These are phyloP conservation scores for Chamaenerion angustifolium DNA, from an alignment of 345 rosid species.

Conservation along the genomic window DNA sequence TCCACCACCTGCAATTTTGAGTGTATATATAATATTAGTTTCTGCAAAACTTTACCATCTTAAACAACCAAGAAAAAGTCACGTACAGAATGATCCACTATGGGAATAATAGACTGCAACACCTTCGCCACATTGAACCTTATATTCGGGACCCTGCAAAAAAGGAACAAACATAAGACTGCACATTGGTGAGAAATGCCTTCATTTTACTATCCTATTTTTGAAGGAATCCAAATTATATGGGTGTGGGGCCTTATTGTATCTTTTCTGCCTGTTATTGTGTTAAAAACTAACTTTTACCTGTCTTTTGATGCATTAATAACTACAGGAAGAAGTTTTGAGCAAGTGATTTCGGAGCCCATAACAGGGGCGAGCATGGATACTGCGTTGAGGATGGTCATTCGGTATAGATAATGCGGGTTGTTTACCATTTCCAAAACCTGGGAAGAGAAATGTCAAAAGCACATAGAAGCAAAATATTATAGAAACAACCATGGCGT, in stretches of 20 bases:
- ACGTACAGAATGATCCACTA: conserved; percentile 14
- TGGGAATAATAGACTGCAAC: conserved; percentile 77
- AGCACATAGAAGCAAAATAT: not conserved
- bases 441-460: conserved; percentile 20
- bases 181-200: too few relatives aligned
- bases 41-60: not conserved
- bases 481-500: not conserved
- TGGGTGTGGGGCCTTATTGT: too few relatives aligned
- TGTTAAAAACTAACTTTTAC: conserved; percentile 13
- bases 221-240: too few relatives aligned
- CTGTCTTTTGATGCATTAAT: conserved; percentile 78
- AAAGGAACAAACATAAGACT: not conserved
- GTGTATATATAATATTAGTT: not conserved
- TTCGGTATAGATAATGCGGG: conserved; percentile 78
- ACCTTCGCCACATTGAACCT: conserved; percentile 94
- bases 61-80: not conserved
- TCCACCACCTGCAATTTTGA: conserved; percentile 41
- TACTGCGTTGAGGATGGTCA: conserved; percentile 64
- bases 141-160: conserved; percentile 83
- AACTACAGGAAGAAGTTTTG: conserved; percentile 62
- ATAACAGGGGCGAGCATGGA: conserved; percentile 84
- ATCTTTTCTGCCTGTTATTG: too few relatives aligned
- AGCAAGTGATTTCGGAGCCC: conserved; percentile 81
- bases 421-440: conserved; percentile 66
- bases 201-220: too few relatives aligned